Evolutionary conservation across 1,284 basidiomycete genomes (phyloP), one percentile per base, ranked within the genome.

Genomic region (Lignosus rhinocerotis): DNA sequence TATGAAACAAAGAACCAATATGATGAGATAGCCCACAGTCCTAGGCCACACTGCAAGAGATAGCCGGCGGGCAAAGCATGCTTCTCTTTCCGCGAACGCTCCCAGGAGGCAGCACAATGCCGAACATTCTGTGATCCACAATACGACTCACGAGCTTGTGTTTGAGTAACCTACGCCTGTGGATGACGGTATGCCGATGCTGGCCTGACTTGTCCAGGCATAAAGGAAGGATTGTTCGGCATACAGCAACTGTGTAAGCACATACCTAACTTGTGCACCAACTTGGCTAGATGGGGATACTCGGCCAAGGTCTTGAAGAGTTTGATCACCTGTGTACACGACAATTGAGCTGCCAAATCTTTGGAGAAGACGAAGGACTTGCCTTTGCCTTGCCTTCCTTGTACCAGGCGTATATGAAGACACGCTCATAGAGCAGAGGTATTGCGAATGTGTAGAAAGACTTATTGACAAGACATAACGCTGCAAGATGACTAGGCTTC

Each of bases 351-450:
- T 10, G 0, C 39, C 3, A 10, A 7, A 45, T 39, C 9, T 9
- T 33, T 19, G 9, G 25, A 17, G 11, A 10, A 31, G 56, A 49
- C 61, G 58, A 49, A 32, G 10, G 32, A 82, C 85, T 71, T 75
- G 86, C 88, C 76, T 79, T 86, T 6, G 62, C 66, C 65, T 88
- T 90, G 9, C 77, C 78, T 36, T 84, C 77, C 60, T 76, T 84
- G 54, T 89, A 81, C 88, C 87, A 89, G 16, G 86, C 78, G 69
- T 84, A 86, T 48, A 90, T 83, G 49, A 76, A 78, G 14, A 83
- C 75, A 12, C 77, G 75, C 30, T 78, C 73, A 63, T 90, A 91
- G 17, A 91, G 73, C 21, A 71, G 61, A 12, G 78, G 74, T 0
- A 75, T 70, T 0, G 81, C 76, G 64, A 84, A 84, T 1, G 60